Conservation (phyloP, 257 asterid genomes). For the Solanum tacnaense region DNA sequence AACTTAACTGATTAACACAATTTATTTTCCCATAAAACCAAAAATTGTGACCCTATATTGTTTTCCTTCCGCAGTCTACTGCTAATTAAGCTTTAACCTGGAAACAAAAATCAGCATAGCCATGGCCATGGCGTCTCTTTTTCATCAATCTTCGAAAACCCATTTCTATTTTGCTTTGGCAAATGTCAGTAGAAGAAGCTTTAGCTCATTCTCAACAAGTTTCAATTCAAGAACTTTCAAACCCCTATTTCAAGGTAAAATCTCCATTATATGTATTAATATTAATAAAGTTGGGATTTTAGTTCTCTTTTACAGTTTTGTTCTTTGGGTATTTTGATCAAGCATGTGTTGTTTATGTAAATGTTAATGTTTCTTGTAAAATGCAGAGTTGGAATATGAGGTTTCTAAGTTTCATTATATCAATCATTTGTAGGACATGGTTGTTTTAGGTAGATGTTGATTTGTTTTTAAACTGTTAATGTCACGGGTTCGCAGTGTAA, state of each 20-base stretch:
- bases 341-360: neutral
- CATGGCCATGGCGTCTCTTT: constrained; percentile 27
- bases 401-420: neutral
- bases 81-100: neutral
- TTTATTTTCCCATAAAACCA: neutral
- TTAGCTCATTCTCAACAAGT: constrained; percentile 2
- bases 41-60: neutral
- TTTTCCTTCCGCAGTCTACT: neutral
- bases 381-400: neutral
- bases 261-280: neutral
- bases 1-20: too few relatives aligned
- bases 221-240: constrained; percentile 18
- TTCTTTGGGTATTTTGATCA: neutral
- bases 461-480: neutral
- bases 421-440: neutral
- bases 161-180: neutral
- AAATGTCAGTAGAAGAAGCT: constrained; percentile 6
- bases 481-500: neutral
- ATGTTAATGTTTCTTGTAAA: neutral
- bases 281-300: neutral
- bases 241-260: constrained; percentile 33
- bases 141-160: constrained; percentile 24
- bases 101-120: neutral
- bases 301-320: neutral
- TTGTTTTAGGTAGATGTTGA: neutral